Evolutionary conservation across 2,329 filamentous ascomycete genomes (phyloP), one percentile per base, ranked within the genome.

Genomic region (Pestalotiopsis sp.): DNA sequence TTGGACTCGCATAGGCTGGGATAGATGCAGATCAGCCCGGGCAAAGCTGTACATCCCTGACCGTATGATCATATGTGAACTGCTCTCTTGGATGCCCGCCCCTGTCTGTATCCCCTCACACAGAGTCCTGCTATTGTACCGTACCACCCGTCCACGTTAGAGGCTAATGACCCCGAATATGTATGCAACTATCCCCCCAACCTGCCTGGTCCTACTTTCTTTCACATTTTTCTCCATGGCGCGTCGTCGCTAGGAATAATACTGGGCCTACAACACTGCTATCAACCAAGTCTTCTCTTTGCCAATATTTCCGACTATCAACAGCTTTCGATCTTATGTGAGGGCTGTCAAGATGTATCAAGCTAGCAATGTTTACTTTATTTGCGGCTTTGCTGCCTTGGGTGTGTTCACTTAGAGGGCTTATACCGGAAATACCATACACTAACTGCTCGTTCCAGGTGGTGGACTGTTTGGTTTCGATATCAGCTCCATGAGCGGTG

Each of bases 391-490:
- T 75, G 88, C 88, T 76, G 87, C 88, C 75, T 87, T 91, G 71
- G 89, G 87, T 86, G 78, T 70, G 82, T 76, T 36, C 11, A 3
- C 57, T 13, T 7, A n/a, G 25, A 52, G 2, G 13, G 1, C 41
- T n/a, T n/a, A 7, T 3, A 25, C 67, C 0, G 25, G 31, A 17
- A 36, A n/a, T 11, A 20, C 23, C 41, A 27, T 12, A 57, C 2
- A 39, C 36, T n/a, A 45, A 56, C 67, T 11, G 68, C n/a, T 69
- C 36, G 63, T 38, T 6, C 56, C 85, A 82, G 91, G 91, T 73
- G 91, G 91, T 77, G 89, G 87, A 27, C 83, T 94, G 31, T 94
- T 94, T 75, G 93, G 92, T 73, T 94, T 94, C 77, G 92, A 94
- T 80, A 93, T 94, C 74, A 89, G 87, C 68, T 92, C 90, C 58